Conservation (phyloP, 2,329 filamentous ascomycete genomes). For the Hirsutella rhossiliensis region DNA sequence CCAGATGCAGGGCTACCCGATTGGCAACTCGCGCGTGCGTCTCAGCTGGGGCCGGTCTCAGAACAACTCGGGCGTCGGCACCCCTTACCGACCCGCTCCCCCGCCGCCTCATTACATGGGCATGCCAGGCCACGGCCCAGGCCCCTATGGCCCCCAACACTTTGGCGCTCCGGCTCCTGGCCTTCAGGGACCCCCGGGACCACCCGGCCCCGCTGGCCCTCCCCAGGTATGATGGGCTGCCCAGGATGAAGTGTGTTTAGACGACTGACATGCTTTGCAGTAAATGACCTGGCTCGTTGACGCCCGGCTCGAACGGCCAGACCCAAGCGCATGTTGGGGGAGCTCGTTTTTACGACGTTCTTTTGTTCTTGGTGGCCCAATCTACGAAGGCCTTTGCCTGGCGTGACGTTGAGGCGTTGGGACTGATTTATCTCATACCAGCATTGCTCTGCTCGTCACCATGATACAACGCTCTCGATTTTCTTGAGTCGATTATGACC, state of each 20-base stretch:
- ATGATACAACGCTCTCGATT: conserved; percentile 16
- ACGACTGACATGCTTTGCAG: conserved; percentile 2
- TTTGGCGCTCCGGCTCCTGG: conserved; percentile 23
- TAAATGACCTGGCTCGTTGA: conserved; percentile 3
- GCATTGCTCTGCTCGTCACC: conserved; percentile 19
- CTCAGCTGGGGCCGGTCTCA: conserved; percentile 96
- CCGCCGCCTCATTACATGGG: conserved; percentile 44
- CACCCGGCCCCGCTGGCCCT: conserved; percentile 23
- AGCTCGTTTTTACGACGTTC: conserved; percentile 10
- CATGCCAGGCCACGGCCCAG: conserved; percentile 30
- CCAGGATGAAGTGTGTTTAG: neutral
- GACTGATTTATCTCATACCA: conserved; percentile 14
- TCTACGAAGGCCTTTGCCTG: conserved; percentile 8
- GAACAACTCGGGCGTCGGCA: conserved; percentile 98
- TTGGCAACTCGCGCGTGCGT: conserved; percentile 95
- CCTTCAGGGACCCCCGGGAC: conserved; percentile 23
- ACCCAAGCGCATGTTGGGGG: conserved; percentile 3
- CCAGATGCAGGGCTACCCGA: conserved; percentile 99
- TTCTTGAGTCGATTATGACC: conserved; percentile 24
- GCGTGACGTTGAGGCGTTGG: conserved; percentile 16
- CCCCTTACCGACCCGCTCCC: conserved; percentile 90
- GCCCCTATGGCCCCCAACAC: conserved; percentile 27
- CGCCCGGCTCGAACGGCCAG: conserved; percentile 1
- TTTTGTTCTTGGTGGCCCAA: conserved; percentile 11
- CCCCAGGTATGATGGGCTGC: conserved; percentile 21